A percentile compares a stretch with the other conserved stretches of the same genome.
These are phyloP conservation scores for Skeletonema grethae DNA, from an alignment of 108 stramenopile genomes.

Conservation along the genomic window DNA sequence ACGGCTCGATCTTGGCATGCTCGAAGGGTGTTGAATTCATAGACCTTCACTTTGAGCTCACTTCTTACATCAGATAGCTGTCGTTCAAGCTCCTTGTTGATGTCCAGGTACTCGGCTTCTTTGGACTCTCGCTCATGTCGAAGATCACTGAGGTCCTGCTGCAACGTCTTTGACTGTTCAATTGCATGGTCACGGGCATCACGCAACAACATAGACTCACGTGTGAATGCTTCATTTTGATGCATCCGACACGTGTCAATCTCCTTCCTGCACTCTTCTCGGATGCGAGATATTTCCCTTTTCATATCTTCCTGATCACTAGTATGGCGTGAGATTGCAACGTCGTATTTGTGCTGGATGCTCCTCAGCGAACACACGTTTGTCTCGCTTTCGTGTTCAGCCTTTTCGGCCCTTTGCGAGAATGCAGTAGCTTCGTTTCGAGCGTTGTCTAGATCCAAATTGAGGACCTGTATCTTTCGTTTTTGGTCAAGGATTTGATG, in stretches of 20 bases:
- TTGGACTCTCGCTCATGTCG: constrained; percentile 25
- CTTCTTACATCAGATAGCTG: constrained; percentile 41
- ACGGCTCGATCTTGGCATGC: constrained; percentile 24
- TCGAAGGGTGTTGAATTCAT: constrained; percentile 29
- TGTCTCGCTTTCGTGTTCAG: constrained; percentile 28
- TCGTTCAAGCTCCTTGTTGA: constrained; percentile 41
- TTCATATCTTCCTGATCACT: constrained; percentile 31
- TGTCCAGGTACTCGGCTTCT: constrained; percentile 27
- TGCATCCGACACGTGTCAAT: constrained; percentile 11
- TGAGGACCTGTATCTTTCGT: constrained; percentile 16
- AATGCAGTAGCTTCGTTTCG: constrained; percentile 18
- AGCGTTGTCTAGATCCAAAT: constrained; percentile 22
- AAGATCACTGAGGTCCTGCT: constrained; percentile 26
- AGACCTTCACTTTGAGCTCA: constrained; percentile 43
- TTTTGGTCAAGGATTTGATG: constrained; percentile 28
- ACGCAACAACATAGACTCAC: constrained; percentile 31
- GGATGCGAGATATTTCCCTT: constrained; percentile 34
- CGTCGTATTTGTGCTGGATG: constrained; percentile 14
- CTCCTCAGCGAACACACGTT: constrained; percentile 10
- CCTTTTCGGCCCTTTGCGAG: constrained; percentile 26
- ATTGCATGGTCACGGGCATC: constrained; percentile 42
- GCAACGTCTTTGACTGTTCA: constrained; percentile 26
- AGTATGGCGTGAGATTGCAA: constrained; percentile 22
- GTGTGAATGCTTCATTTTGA: constrained; percentile 36
- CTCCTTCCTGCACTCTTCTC: constrained; percentile 31